Evolutionary conservation across 768 basidiomycete genomes (phyloP), one percentile per base, ranked within the genome.

Genomic region (Phanerochaete sordida): DNA sequence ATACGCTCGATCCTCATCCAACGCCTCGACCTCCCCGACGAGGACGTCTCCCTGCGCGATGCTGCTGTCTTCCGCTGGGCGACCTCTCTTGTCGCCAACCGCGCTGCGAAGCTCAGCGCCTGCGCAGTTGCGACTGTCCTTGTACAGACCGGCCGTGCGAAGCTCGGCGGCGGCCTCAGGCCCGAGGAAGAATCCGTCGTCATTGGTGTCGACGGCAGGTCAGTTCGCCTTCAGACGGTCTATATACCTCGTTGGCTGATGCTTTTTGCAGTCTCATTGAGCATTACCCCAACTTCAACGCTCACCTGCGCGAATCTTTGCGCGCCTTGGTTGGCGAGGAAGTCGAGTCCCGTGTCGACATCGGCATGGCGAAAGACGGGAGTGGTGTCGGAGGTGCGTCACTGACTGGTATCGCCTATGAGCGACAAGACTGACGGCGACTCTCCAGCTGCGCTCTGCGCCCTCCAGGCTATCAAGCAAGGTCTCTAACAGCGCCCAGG

Each of bases 321-420:
- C 77, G 83, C n/a, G 70, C 75, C 2, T 69, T 98, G 23, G 84
- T 98, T 2, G 96, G 96, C 2, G 77, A 83, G 43, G 86, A 91
- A 31, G 85, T 91, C 7, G 93, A 95, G 77, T 79, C 84, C 67
- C 78, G 85, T 30, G 86, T 97, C 0, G 81, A 88, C 51, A 91
- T 98, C 66, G 96, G 93, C 37, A 71, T 98, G 70, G 97, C 97
- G 3, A 98, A 97, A 73, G 97, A 99, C 66, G 97, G 97, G 13
- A 95, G 93, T 68, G 97, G 96, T 37, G 94, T 95, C 44, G 97
- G 97, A 69, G 96, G 95, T 97, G 73, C 76, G n/a, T n/a, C n/a
- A n/a, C n/a, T n/a, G 90, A 73, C 23, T 35, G 51, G 37, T n/a
- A 19, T 44, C 51, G n/a, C 31, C 13, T 1, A 31, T 4, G 31